phyloP scores from a whole-genome alignment of 371 early-diverging fungal species.

The Rhizopus sp. region DNA sequence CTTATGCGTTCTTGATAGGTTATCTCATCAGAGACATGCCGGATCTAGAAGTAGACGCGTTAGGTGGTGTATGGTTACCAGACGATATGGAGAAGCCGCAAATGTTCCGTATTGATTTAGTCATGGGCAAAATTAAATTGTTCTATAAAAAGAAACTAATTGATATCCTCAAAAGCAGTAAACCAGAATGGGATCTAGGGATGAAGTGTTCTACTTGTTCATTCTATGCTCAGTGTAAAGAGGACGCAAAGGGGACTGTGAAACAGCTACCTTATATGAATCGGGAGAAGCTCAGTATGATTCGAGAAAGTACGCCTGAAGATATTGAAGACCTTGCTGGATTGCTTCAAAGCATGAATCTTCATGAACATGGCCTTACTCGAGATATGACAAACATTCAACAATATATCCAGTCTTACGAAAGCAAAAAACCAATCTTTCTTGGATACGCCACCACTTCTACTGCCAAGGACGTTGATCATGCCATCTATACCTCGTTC shows the following conservation, averaged over 20 bases:
- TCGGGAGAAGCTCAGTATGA: slow-evolving; percentile 23
- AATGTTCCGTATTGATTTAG: slow-evolving; percentile 47
- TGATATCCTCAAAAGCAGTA: slow-evolving; percentile 24
- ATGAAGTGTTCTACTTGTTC: slow-evolving; percentile 46
- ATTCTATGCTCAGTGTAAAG: slow-evolving; percentile 38
- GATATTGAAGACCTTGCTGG: slow-evolving; percentile 51
- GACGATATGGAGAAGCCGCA: slow-evolving; percentile 26
- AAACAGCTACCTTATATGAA: slow-evolving; percentile 38
- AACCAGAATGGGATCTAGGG: slow-evolving; percentile 46
- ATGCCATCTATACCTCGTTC: slow-evolving; percentile 32
- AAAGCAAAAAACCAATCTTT: slow-evolving; percentile 31
- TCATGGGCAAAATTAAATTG: slow-evolving; percentile 40
- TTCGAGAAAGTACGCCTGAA: slow-evolving; percentile 18
- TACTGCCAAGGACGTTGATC: slow-evolving; percentile 21
- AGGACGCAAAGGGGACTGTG: slow-evolving; percentile 38
- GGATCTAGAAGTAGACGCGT: slow-evolving; percentile 40
- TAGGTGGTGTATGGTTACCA: slow-evolving; percentile 55
- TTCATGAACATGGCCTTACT: background rate
- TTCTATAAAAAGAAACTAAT: slow-evolving; percentile 43
- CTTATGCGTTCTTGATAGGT: slow-evolving; percentile 49
- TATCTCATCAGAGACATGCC: slow-evolving; percentile 43
- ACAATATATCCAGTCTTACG: slow-evolving; percentile 26
- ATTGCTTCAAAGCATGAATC: background rate
- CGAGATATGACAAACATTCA: slow-evolving; percentile 1
- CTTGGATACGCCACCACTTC: slow-evolving; percentile 29